A percentile compares a stretch with the other conserved stretches of the same genome.
Evolutionary conservation across 345 rosid species (phyloP).

Genomic region (thale cress (Arabidopsis thaliana)): DNA sequence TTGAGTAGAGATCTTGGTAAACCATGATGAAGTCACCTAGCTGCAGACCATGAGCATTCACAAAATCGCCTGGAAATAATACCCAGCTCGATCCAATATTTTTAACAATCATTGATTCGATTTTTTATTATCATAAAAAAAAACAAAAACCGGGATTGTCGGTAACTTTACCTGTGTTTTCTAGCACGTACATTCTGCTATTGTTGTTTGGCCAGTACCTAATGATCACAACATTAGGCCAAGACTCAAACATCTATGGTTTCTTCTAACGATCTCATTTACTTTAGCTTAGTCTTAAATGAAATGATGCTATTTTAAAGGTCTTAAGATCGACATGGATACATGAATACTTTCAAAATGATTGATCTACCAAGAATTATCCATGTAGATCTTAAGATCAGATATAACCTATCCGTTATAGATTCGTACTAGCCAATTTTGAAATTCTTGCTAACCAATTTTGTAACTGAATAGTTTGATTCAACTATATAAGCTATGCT

Average conservation of each 20-base stretch:
- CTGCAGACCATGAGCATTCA: conserved; percentile 75
- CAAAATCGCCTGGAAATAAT: conserved; percentile 73
- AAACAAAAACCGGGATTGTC: neutral
- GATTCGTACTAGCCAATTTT: neutral
- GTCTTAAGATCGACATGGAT: neutral
- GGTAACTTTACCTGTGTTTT: conserved; percentile 74
- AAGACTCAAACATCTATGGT: conserved; percentile 16
- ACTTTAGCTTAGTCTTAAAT: neutral
- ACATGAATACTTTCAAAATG: neutral
- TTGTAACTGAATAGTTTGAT: conserved; percentile 1
- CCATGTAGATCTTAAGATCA: neutral
- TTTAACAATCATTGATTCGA: neutral
- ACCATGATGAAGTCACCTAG: conserved; percentile 84
- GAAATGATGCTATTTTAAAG: neutral
- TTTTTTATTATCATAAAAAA: neutral
- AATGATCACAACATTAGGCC: conserved; percentile 37
- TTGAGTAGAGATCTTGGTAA: conserved; percentile 64
- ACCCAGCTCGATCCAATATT: conserved; percentile 7
- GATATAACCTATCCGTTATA: neutral
- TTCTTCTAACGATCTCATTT: neutral
- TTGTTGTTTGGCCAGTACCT: conserved; percentile 99
- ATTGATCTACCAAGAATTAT: conserved; percentile 11
- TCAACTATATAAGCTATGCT: neutral
- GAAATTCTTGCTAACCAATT: neutral
- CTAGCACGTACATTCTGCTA: conserved; percentile 96